These are phyloP conservation scores for Biscogniauxia marginata DNA, from an alignment of 2,329 filamentous ascomycete genomes.

Conservation along the genomic window DNA sequence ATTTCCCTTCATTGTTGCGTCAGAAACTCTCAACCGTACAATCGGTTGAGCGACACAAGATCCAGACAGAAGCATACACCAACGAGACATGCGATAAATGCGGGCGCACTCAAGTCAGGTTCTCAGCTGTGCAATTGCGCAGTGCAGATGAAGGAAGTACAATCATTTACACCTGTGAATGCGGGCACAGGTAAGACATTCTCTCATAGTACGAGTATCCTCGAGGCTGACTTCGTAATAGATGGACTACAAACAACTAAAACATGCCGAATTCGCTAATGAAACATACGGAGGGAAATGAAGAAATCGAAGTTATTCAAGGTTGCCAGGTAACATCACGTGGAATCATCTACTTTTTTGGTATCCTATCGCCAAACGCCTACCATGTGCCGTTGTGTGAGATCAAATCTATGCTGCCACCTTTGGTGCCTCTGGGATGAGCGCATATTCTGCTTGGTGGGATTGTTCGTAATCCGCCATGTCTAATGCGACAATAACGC, in stretches of 20 bases:
- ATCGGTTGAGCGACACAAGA: conserved; percentile 72
- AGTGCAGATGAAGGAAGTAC: conserved; percentile 95
- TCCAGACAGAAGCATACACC: conserved; percentile 66
- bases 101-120: conserved; percentile 78
- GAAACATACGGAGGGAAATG: background rate
- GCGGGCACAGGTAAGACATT: conserved; percentile 72
- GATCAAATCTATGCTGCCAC: conserved; percentile 31
- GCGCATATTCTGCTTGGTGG: conserved; percentile 85
- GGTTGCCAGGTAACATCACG: conserved; percentile 2
- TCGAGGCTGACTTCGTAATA: conserved; percentile 14
- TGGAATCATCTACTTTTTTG: conserved; percentile 21
- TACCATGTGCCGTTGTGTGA: conserved; percentile 13
- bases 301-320: conserved; percentile 1
- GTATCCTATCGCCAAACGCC: conserved; percentile 22
- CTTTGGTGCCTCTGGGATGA: conserved; percentile 67
- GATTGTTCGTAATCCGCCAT: conserved; percentile 97
- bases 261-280: conserved; percentile 12
- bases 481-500: conserved; percentile 90
- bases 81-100: conserved; percentile 78
- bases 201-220: background rate
- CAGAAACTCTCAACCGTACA: conserved; percentile 87
- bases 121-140: conserved; percentile 79
- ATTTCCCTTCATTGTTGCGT: conserved; percentile 87
- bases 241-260: conserved; percentile 53
- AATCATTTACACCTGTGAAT: conserved; percentile 86